These are phyloP conservation scores for Mycena epipterygia DNA, from an alignment of 768 basidiomycete genomes.

Conservation along the genomic window DNA sequence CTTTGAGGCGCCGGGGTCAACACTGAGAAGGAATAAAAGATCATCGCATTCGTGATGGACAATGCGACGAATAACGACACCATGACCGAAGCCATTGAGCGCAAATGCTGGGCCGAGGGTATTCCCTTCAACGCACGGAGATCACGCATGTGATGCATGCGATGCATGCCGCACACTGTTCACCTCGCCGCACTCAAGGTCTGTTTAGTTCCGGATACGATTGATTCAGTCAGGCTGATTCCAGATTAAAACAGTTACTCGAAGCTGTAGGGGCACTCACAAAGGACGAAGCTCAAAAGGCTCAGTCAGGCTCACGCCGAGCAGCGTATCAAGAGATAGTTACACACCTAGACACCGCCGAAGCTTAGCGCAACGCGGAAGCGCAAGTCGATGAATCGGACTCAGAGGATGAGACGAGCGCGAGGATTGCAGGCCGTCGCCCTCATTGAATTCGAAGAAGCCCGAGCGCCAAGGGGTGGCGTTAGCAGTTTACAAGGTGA, in stretches of 20 bases:
- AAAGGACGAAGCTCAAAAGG: not conserved
- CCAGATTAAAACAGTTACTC: not conserved
- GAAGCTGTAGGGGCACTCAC: constrained; percentile 7
- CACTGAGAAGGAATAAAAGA: constrained; percentile 29
- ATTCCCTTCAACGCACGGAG: constrained; percentile 42
- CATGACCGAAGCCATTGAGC: constrained; percentile 40
- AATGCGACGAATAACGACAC: too few relatives aligned
- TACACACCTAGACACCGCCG: not conserved
- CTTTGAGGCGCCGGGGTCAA: not conserved
- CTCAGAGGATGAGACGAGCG: not conserved
- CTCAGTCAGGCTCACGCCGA: not conserved
- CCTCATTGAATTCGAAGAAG: not conserved
- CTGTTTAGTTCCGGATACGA: not conserved
- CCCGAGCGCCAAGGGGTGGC: not conserved
- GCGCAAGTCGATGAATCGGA: not conserved
- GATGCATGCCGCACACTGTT: constrained; percentile 47
- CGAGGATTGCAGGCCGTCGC: not conserved
- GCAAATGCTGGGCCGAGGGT: constrained; percentile 20
- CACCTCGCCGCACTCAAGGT: constrained; percentile 53
- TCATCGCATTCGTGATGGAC: constrained; percentile 50
- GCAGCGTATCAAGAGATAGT: not conserved
- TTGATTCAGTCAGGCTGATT: not conserved
- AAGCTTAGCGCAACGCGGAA: not conserved
- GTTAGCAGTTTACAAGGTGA: not conserved
- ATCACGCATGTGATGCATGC: constrained; percentile 50